phyloP scores from a whole-genome alignment of 176 grass and related monocot species.

The barley (Hordeum vulgare) region MorexV3_pseudomolecules_assembly NC_058521.1:202194460-202194959 shows the following conservation, averaged over 20 bases:
- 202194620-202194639: slow-evolving; percentile 90
- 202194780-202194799: neutral
- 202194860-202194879: neutral
- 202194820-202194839: neutral
- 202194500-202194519: no score
- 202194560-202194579: no score
- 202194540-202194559: no score
- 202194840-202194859: neutral
- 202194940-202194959: slow-evolving; percentile 83
- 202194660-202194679: slow-evolving; percentile 83
- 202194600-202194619: slow-evolving; percentile 67
- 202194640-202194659: slow-evolving; percentile 96
- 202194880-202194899: neutral
- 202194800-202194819: neutral
- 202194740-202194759: slow-evolving; percentile 99
- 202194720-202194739: no score
- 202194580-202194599: no score
- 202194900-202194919: slow-evolving; percentile 61
- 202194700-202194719: slow-evolving; percentile 69
- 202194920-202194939: slow-evolving; percentile 64
- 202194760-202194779: slow-evolving; percentile 92
- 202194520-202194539: no score
- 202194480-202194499: no score
- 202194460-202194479: no score
- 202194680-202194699: slow-evolving; percentile 58